Base-by-base conservation (phyloP, 345 rosid genomes). In the Lepidium africanum region DNA sequence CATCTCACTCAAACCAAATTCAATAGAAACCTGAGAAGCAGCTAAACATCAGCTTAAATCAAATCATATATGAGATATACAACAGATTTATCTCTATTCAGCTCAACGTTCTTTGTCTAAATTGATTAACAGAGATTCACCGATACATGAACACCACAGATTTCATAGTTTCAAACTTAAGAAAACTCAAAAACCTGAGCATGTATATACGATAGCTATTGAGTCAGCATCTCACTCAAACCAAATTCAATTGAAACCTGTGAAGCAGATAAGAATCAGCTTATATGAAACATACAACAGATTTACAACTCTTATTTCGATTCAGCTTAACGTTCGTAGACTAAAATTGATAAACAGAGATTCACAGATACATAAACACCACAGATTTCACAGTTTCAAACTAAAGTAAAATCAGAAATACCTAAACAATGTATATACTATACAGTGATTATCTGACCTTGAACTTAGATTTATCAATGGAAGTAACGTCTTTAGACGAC, bases 171-270 rank as follows among this genome's bases (percentile, higher is more conserved):
- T 9, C 50, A 49, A 11, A 42, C 23, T 21, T 2, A 25, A 25
- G 27, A 2, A 25, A 25, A 25, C 2, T 25, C 4, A 25, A 4
- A 3, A 3, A 25, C 27, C 27, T 25, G 3, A 25, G 27, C 27
- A n/a, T 19, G 2, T 42, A 27, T 56, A 57, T 5, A 21, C 15
- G n/a, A 32, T 37, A 41, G 96, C 86, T 51, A 67, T 60, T 63
- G 47, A 51, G 54, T 78, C 86, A 92, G 35, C 85, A 87, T 77
- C 79, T 89, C 95, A 38, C 91, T 82, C 68, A 92, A 66, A 63
- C 96, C 96, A 80, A 73, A 78, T 65, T 89, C 96, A 12, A 92
- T 73, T 6, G 87, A 79, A 1, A 86, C 91, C 96, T 92, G 75
- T 53, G 27, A 25, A 52, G 17, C 25, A 52, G 7, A 47, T 33